Evolutionary conservation across 2,329 filamentous ascomycete genomes (phyloP), one percentile per base, ranked within the genome.

Genomic region (Paraphoma sp.): DNA sequence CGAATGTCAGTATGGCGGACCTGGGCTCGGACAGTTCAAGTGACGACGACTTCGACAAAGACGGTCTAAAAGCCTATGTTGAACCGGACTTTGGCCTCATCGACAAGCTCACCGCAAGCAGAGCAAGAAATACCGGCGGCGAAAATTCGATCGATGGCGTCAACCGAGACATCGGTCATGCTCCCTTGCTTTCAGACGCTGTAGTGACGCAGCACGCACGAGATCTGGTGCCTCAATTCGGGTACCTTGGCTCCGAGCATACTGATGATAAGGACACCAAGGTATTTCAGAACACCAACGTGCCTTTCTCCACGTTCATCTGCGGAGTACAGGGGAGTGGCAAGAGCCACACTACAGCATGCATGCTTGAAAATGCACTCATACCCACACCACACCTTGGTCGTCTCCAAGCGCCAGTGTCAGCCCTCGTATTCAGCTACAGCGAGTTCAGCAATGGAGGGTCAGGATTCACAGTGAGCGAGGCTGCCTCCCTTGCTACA

Each of bases 311-410:
- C 0, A 77, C 81, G 0, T 89, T 89, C 67, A 84, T 89, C 17
- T 89, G 87, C 56, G 87, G 87, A 1, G 83, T 83, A 1, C 86
- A 89, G 63, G 87, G 86, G 0, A 84, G 82, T 42, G 87, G 87
- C 0, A 89, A 89, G 64, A 85, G 82, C 17, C 84, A 89, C 54
- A 87, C 86, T 0, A 75, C 87, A 2, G 82, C 84, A 0, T 86
- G 82, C 62, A 75, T 89, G 46, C 75, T 88, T 8, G 69, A 72
- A 45, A 71, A 72, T 28, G 53, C 63, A 2, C 74, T 89, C 0
- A 72, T 86, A 1, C 63, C 70, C 0, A 83, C 68, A 6, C 50
- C 78, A 0, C 63, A 70, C 2, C 67, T 82, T 1, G 83, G 82
- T 1, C 71, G 69, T 2, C 68, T 87, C 1, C 78, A 80, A 0